A percentile compares a stretch with the other conserved stretches of the same genome.
These are phyloP conservation scores for Trypanosoma boissoni DNA, from an alignment of 208 protist genomes.

Conservation along the genomic window DNA sequence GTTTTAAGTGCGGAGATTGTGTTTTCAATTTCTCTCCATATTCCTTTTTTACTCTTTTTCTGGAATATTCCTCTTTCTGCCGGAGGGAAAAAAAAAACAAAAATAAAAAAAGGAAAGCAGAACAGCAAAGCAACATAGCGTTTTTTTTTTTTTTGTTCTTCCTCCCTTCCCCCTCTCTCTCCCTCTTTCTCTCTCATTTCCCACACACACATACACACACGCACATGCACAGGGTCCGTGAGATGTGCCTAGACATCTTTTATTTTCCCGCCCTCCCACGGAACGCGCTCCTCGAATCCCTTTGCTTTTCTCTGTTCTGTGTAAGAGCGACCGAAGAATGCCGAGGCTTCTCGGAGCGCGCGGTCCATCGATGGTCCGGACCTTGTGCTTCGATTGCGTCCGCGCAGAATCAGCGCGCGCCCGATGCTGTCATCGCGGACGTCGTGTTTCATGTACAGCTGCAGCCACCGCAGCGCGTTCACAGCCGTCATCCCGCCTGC, in stretches of 20 bases:
- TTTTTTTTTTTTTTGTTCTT: neutral
- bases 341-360: conserved; percentile 16
- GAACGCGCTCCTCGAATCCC: conserved; percentile 20
- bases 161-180: neutral
- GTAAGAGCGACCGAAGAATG: conserved; percentile 24
- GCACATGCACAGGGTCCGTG: too few species aligned
- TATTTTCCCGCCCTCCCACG: conserved; percentile 16
- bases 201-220: neutral
- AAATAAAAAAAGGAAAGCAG: too few species aligned
- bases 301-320: conserved; percentile 13
- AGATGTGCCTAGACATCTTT: too few species aligned
- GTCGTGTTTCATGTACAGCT: conserved; percentile 47
- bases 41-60: too few species aligned
- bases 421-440: conserved; percentile 71
- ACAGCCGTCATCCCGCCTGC: conserved; percentile 36
- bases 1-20: too few species aligned
- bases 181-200: neutral
- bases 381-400: conserved; percentile 20
- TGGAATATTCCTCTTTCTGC: too few species aligned
- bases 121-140: too few species aligned
- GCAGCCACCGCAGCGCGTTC: conserved; percentile 57
- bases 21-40: too few species aligned
- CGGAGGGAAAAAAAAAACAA: too few species aligned
- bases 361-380: conserved; percentile 12
- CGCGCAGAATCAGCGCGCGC: conserved; percentile 33